A percentile compares a stretch with the other conserved stretches of the same genome.
Conservation (phyloP, 805 yeast species). For the Metschnikowia cubensis region DNA sequence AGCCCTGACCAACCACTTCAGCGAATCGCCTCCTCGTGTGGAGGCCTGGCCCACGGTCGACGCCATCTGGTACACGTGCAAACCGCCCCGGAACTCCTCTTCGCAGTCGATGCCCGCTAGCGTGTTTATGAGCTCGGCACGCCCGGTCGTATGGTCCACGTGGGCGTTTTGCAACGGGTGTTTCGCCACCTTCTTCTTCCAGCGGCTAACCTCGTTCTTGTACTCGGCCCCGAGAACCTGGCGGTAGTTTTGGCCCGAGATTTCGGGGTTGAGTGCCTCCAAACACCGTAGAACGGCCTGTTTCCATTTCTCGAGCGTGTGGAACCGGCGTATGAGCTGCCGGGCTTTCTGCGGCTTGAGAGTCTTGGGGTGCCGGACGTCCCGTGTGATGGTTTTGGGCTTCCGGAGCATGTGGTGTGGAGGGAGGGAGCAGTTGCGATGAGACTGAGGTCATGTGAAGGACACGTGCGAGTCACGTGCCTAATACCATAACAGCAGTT, state of each 20-base stretch:
- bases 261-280: slow-evolving; percentile 13
- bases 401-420: slow-evolving; percentile 22
- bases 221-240: slow-evolving; percentile 10
- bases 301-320: slow-evolving; percentile 59
- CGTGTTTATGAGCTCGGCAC: slow-evolving; percentile 19
- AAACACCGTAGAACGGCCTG: slow-evolving; percentile 36
- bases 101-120: slow-evolving; percentile 61
- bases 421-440: background rate
- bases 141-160: slow-evolving; percentile 17
- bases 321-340: slow-evolving; percentile 72
- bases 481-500: too few relatives aligned
- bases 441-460: background rate
- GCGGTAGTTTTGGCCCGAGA: slow-evolving; percentile 23
- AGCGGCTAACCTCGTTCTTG: slow-evolving; percentile 5
- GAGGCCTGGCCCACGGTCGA: slow-evolving; percentile 78
- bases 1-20: slow-evolving; percentile 76
- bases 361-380: slow-evolving; percentile 32
- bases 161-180: slow-evolving; percentile 10
- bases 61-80: slow-evolving; percentile 77
- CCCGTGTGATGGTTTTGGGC: slow-evolving; percentile 31
- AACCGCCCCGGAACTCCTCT: slow-evolving; percentile 65
- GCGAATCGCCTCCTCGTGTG: slow-evolving; percentile 88
- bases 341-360: slow-evolving; percentile 71
- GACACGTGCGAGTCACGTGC: too few relatives aligned
- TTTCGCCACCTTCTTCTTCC: slow-evolving; percentile 10